phyloP scores from a whole-genome alignment of 306 rosid genomes.

The Casuarina cunninghamiana region DNA sequence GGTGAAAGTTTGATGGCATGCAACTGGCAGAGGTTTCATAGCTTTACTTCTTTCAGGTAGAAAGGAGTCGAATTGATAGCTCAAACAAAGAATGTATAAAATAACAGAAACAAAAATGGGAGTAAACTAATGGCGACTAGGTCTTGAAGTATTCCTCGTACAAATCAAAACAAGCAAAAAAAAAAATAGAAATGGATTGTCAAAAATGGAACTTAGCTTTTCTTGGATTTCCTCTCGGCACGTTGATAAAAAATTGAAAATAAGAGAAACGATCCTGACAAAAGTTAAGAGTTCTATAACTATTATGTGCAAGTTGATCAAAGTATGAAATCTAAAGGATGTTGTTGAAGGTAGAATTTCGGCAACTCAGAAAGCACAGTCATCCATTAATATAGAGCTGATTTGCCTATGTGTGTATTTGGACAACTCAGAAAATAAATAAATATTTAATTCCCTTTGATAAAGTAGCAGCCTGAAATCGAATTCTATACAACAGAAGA shows the following conservation, averaged over 20 bases:
- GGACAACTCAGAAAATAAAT: not conserved
- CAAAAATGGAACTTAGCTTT: not conserved
- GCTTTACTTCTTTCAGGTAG: not conserved
- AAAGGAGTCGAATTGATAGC: not conserved
- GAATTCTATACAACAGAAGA: not conserved
- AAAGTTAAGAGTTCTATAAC: not conserved
- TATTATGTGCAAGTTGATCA: not conserved
- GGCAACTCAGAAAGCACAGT: slow-evolving; percentile 1
- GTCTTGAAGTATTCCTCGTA: not conserved
- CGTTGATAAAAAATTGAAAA: not conserved
- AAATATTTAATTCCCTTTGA: not conserved
- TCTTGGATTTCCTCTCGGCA: not conserved
- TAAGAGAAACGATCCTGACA: not conserved
- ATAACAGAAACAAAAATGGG: not conserved
- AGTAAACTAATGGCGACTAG: not conserved
- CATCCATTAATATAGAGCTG: not conserved
- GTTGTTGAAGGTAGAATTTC: not conserved
- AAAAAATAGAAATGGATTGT: not conserved
- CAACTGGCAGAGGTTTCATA: not conserved
- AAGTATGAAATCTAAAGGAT: not conserved
- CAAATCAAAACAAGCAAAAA: not conserved
- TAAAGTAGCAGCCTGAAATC: not conserved
- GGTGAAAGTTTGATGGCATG: not conserved
- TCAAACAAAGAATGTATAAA: not conserved
- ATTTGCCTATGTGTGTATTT: not conserved